A percentile compares a stretch with the other conserved stretches of the same genome.
Conservation (phyloP, 495 filamentous ascomycete species). For the Margaritispora aquatica region DNA sequence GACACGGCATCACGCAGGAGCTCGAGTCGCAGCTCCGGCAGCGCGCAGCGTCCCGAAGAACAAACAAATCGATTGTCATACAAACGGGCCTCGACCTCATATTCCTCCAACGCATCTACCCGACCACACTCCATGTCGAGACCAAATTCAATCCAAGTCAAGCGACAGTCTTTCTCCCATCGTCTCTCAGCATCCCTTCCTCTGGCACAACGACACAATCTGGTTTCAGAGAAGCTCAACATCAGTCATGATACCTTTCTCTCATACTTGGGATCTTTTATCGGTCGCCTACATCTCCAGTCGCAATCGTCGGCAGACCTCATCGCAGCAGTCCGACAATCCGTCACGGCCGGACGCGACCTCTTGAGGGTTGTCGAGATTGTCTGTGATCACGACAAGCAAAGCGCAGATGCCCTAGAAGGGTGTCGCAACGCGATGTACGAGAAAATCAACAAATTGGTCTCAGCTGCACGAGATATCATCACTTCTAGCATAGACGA, state of each 20-base stretch:
- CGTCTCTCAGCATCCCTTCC: slow-evolving; percentile 40
- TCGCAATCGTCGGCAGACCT: slow-evolving; percentile 83
- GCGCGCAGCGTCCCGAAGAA: slow-evolving; percentile 16
- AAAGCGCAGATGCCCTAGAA: slow-evolving; percentile 56
- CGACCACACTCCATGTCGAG: slow-evolving; percentile 15
- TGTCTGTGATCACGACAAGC: slow-evolving; percentile 69
- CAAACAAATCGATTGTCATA: slow-evolving; percentile 23
- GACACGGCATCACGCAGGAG: slow-evolving; percentile 24
- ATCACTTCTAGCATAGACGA: slow-evolving; percentile 56
- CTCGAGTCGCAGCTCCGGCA: slow-evolving; percentile 23
- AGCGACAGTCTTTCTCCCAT: slow-evolving; percentile 45
- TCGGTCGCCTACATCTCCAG: slow-evolving; percentile 83
- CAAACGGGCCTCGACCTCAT: slow-evolving; percentile 20
- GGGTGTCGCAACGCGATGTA: slow-evolving; percentile 74
- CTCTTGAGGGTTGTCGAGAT: slow-evolving; percentile 77
- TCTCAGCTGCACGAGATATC: slow-evolving; percentile 71
- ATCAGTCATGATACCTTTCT: slow-evolving; percentile 80
- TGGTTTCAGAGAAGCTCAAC: slow-evolving; percentile 58
- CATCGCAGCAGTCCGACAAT: slow-evolving; percentile 62
- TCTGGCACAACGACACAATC: slow-evolving; percentile 32
- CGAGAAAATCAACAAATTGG: slow-evolving; percentile 68
- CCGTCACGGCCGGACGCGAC: slow-evolving; percentile 71
- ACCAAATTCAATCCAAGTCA: slow-evolving; percentile 21
- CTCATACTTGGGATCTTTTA: slow-evolving; percentile 82
- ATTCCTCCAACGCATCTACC: slow-evolving; percentile 14